phyloP scores from a whole-genome alignment of 2,329 filamentous ascomycete genomes.

The Hypoxylon sp. region DNA sequence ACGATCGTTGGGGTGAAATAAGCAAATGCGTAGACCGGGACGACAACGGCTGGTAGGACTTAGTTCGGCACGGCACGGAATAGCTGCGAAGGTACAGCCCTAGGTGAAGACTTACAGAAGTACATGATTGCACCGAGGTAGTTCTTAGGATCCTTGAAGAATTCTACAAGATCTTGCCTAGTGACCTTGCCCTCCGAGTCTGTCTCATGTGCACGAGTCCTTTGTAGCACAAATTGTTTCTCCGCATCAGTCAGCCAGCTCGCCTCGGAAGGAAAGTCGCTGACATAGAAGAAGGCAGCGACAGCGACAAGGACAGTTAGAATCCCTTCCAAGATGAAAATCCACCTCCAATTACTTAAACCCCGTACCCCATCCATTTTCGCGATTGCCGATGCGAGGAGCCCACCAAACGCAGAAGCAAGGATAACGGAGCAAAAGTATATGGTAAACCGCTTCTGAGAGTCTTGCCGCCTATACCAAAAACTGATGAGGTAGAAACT shows the following conservation, averaged over 20 bases:
- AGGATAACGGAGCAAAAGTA: constrained; percentile 71
- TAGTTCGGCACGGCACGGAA: background rate
- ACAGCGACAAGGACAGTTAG: constrained; percentile 50
- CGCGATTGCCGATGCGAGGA: constrained; percentile 67
- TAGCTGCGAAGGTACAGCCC: background rate
- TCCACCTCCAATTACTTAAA: constrained; percentile 71
- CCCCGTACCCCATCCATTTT: constrained; percentile 61
- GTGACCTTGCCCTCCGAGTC: constrained; percentile 21
- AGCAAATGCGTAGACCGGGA: constrained; percentile 51
- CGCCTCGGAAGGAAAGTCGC: constrained; percentile 40
- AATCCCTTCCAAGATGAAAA: constrained; percentile 70
- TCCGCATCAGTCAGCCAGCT: constrained; percentile 48
- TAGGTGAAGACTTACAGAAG: constrained; percentile 44
- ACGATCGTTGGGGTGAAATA: constrained; percentile 56
- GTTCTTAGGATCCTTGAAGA: constrained; percentile 31
- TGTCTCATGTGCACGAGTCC: constrained; percentile 16
- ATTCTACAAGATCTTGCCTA: constrained; percentile 13
- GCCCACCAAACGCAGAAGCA: constrained; percentile 71
- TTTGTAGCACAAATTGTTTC: constrained; percentile 48
- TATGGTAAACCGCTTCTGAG: constrained; percentile 69
- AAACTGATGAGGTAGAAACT: constrained; percentile 71
- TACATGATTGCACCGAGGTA: constrained; percentile 41
- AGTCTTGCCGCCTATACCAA: constrained; percentile 72
- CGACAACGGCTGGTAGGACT: background rate
- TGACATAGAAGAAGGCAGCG: constrained; percentile 49